Evolutionary conservation across 208 protist species (phyloP).

Genomic region (Strigomonas culicis): DNA sequence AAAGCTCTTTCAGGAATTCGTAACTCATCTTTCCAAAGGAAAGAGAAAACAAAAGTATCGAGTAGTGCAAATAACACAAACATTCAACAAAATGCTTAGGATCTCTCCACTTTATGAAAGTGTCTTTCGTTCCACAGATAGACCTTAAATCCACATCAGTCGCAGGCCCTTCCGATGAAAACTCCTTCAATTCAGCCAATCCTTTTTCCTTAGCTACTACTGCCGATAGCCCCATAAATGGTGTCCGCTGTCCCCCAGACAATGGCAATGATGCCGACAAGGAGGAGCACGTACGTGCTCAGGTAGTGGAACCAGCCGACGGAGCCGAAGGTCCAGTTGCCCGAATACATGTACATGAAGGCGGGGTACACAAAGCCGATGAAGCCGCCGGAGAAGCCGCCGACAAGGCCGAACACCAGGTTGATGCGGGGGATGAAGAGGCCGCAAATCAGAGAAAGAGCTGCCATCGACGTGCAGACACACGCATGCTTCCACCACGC

Average conservation of each 20-base stretch:
- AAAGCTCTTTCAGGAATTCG: too few relatives aligned
- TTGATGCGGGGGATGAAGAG: slow-evolving; percentile 72
- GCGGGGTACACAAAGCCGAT: slow-evolving; percentile 75
- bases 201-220: too few relatives aligned
- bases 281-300: slow-evolving; percentile 50
- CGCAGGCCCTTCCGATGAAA: not conserved
- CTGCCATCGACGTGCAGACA: slow-evolving; percentile 29
- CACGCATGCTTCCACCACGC: slow-evolving; percentile 47
- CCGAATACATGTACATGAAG: slow-evolving; percentile 65
- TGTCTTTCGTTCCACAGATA: too few relatives aligned
- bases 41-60: too few relatives aligned
- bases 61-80: not conserved
- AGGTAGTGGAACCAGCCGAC: slow-evolving; percentile 56
- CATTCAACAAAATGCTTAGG: not conserved
- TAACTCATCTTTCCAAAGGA: too few relatives aligned
- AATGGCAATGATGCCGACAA: slow-evolving; percentile 58
- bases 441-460: slow-evolving; percentile 36
- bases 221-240: slow-evolving; percentile 71
- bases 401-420: slow-evolving; percentile 69
- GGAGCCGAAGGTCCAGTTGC: slow-evolving; percentile 27
- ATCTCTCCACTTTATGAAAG: not conserved
- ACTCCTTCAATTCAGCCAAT: not conserved
- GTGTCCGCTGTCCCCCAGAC: slow-evolving; percentile 52
- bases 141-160: too few relatives aligned
- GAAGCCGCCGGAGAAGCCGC: slow-evolving; percentile 58